Evolutionary conservation across 345 rosid genomes (phyloP).

Genomic region (Rhizophora apiculata): DNA sequence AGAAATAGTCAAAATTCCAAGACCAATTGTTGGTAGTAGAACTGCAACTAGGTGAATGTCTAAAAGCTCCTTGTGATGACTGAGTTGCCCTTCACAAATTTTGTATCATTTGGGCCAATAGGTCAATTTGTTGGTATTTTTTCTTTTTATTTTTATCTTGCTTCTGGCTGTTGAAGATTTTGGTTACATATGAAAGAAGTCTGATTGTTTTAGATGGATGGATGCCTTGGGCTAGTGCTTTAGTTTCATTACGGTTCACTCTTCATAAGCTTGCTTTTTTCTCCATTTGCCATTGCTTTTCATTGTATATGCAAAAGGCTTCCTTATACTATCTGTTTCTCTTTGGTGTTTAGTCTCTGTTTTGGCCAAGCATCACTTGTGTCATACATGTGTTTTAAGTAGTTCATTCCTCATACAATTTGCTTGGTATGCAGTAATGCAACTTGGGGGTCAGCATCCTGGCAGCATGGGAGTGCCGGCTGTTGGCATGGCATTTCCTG

Average conservation of each 20-base stretch:
- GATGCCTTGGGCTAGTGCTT: not conserved
- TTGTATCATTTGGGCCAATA: no score
- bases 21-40: no score
- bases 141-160: no score
- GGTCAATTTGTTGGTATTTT: no score
- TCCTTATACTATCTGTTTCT: no score
- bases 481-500: conserved; percentile 96
- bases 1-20: not conserved
- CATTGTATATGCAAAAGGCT: not conserved
- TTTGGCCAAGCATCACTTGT: not conserved
- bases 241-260: not conserved
- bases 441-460: conserved; percentile 87
- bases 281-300: not conserved
- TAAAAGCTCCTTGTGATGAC: no score
- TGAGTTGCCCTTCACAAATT: no score
- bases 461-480: conserved; percentile 82
- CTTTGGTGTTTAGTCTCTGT: no score
- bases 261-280: not conserved
- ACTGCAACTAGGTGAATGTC: no score
- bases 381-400: not conserved
- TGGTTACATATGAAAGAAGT: no score
- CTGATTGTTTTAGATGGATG: no score
- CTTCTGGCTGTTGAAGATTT: no score
- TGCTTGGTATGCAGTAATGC: conserved; percentile 62
- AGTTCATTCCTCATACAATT: conserved; percentile 5